Conservation (phyloP, 148 eudicot genomes). For the Cornus florida region DNA sequence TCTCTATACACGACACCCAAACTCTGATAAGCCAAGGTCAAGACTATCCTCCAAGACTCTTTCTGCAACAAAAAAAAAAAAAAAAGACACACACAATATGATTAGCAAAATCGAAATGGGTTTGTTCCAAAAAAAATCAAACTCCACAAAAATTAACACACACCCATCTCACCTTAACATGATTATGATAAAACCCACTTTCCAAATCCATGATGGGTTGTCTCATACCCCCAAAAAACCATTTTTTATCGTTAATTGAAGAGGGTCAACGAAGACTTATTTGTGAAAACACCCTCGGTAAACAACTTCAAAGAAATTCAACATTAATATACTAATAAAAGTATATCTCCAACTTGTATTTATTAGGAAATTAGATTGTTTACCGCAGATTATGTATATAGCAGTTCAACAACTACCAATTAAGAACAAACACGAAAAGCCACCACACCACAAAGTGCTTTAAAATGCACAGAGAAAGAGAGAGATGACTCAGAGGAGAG, state of each 20-base stretch:
- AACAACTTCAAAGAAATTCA: no score
- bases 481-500: no score
- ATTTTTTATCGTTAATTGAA: slow-evolving; percentile 34
- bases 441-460: slow-evolving; percentile 19
- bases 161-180: no score
- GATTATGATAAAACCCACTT: slow-evolving; percentile 63
- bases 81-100: background rate
- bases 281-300: slow-evolving; percentile 29
- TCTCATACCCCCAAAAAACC: slow-evolving; percentile 32
- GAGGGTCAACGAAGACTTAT: slow-evolving; percentile 32
- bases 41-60: no score
- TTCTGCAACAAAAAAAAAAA: slow-evolving; percentile 29
- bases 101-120: slow-evolving; percentile 12
- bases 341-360: background rate
- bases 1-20: slow-evolving; percentile 92
- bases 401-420: slow-evolving; percentile 34
- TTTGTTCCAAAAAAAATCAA: background rate
- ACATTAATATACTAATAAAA: no score
- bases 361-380: background rate
- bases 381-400: background rate
- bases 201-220: slow-evolving; percentile 78
- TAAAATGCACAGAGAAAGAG: no score
- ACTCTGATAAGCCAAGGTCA: no score
- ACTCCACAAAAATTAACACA: slow-evolving; percentile 2
- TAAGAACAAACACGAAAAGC: slow-evolving; percentile 23